These are phyloP conservation scores for Apophysomyces ossiformis DNA, from an alignment of 371 early-diverging fungal species.

Conservation along the genomic window DNA sequence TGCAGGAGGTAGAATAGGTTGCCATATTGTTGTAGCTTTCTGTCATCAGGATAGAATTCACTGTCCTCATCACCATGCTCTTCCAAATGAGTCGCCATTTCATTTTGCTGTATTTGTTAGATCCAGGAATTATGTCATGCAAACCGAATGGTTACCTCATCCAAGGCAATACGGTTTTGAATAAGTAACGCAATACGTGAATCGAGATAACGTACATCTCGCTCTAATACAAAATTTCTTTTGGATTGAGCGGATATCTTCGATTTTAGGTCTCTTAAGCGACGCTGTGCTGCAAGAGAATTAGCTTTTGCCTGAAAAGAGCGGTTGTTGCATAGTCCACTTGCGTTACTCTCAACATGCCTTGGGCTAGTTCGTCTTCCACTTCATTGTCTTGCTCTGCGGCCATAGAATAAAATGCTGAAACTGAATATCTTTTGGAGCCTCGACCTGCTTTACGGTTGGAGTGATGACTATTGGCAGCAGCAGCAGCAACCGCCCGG, in stretches of 20 bases:
- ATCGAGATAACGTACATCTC: conserved; percentile 94
- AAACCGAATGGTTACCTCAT: conserved; percentile 58
- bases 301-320: not conserved
- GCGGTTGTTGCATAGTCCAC: not conserved
- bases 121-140: not conserved
- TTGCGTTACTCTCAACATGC: conserved; percentile 20
- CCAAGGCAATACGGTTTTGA: conserved; percentile 91
- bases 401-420: conserved; percentile 93
- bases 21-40: conserved; percentile 86
- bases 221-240: conserved; percentile 93
- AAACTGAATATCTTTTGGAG: conserved; percentile 82
- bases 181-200: conserved; percentile 92
- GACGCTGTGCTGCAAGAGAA: conserved; percentile 71
- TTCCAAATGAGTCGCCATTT: conserved; percentile 76
- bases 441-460: conserved; percentile 38
- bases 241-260: conserved; percentile 93
- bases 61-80: conserved; percentile 73
- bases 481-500: conserved; percentile 54
- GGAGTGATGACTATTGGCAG: conserved; percentile 45
- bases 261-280: conserved; percentile 84
- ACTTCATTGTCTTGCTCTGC: conserved; percentile 96
- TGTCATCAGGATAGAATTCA: conserved; percentile 80
- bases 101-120: conserved; percentile 63
- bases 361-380: conserved; percentile 89
- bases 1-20: conserved; percentile 94